These are phyloP conservation scores for Chaetoscypha palmicola DNA, from an alignment of 2,329 filamentous ascomycete genomes.

Conservation along the genomic window DNA sequence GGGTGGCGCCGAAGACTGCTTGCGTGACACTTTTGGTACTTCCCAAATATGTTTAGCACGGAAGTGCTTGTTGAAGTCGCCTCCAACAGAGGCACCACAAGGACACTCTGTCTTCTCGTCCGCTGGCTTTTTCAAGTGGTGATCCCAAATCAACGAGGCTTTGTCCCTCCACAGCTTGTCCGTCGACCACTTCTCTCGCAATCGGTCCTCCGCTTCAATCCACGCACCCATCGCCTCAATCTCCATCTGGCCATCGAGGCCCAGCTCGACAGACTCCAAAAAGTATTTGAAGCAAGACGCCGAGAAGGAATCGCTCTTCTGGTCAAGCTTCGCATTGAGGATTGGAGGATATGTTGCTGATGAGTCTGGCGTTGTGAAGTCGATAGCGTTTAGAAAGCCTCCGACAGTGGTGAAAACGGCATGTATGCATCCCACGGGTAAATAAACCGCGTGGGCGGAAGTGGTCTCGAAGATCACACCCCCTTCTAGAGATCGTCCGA, in stretches of 20 bases:
- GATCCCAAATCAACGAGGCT: conserved; percentile 1
- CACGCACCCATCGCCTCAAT: neutral
- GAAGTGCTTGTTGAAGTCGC: neutral
- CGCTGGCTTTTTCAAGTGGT: neutral
- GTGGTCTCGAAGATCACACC: conserved; percentile 10
- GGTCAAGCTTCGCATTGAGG: neutral
- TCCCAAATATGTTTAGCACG: conserved; percentile 3
- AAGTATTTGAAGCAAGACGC: conserved; percentile 1
- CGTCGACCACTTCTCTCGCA: conserved; percentile 1
- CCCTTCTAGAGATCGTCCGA: conserved; percentile 11
- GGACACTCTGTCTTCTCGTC: neutral
- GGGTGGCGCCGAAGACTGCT: neutral
- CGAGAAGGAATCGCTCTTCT: neutral
- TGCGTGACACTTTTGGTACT: neutral
- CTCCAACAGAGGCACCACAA: neutral
- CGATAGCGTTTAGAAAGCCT: conserved; percentile 11
- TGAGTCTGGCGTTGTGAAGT: conserved; percentile 13
- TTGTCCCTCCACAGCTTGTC: neutral
- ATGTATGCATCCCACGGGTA: conserved; percentile 14
- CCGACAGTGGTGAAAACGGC: conserved; percentile 11
- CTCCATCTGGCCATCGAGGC: neutral
- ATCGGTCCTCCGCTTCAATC: neutral
- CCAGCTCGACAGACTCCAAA: neutral
- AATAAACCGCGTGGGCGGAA: conserved; percentile 11
- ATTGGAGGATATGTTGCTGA: conserved; percentile 1